These are phyloP conservation scores for Mrakia frigida DNA, from an alignment of 768 basidiomycete genomes.

Conservation along the genomic window DNA sequence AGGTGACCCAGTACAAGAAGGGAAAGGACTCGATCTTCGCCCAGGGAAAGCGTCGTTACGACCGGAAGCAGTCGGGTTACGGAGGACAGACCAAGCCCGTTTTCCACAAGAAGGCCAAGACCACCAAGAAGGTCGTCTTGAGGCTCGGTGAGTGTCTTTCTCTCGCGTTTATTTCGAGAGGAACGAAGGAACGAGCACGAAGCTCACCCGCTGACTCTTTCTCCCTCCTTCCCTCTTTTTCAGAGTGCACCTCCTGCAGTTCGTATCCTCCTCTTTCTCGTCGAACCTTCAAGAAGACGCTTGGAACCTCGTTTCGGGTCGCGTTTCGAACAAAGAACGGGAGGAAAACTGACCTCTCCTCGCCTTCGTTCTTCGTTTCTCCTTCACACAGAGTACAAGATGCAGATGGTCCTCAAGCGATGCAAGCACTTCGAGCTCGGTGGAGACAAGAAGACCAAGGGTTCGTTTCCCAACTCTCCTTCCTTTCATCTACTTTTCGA, in stretches of 20 bases:
- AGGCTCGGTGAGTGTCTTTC: slow-evolving; percentile 56
- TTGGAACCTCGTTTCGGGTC: too few species aligned
- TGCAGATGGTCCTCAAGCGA: slow-evolving; percentile 74
- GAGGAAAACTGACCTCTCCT: neutral
- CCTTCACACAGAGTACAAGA: slow-evolving; percentile 37
- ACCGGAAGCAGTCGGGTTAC: slow-evolving; percentile 65
- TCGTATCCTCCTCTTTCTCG: slow-evolving; percentile 52
- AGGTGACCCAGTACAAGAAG: slow-evolving; percentile 93
- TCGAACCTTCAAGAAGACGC: slow-evolving; percentile 48
- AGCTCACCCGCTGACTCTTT: neutral
- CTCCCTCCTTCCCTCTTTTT: neutral
- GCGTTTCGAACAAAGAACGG: too few species aligned
- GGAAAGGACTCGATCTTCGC: slow-evolving; percentile 97
- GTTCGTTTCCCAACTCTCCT: slow-evolving; percentile 27
- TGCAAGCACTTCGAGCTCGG: slow-evolving; percentile 99
- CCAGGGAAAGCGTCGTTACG: slow-evolving; percentile 99
- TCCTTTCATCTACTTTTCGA: neutral
- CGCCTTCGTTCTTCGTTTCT: neutral
- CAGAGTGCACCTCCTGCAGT: slow-evolving; percentile 85
- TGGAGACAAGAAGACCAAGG: slow-evolving; percentile 99
- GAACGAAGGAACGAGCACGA: neutral
- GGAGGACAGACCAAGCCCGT: slow-evolving; percentile 99
- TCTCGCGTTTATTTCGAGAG: neutral
- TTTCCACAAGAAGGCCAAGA: slow-evolving; percentile 96
- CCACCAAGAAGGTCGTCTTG: slow-evolving; percentile 97